A percentile compares a stretch with the other conserved stretches of the same genome.
These are phyloP conservation scores for Dissophora globulifera DNA, from an alignment of 192 early-diverging fungal species.

Conservation along the genomic window DNA sequence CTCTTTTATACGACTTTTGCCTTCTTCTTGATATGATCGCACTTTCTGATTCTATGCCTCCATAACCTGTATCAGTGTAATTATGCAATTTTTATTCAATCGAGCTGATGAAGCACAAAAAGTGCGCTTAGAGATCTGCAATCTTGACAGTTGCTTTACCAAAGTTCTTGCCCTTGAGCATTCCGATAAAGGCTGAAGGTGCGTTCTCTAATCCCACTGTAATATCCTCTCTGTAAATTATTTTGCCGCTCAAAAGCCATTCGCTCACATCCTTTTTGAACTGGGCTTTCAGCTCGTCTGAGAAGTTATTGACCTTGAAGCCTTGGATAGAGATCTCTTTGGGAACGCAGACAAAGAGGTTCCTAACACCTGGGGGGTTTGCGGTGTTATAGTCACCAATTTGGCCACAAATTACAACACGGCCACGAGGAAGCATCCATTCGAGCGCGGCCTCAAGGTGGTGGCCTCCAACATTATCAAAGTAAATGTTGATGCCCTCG, in stretches of 20 bases:
- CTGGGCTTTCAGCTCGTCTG: not conserved
- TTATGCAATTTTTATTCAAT: too few relatives aligned
- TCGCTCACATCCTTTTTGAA: conserved; percentile 17
- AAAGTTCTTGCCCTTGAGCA: conserved; percentile 21
- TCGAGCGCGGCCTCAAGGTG: conserved; percentile 22
- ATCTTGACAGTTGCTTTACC: conserved; percentile 27
- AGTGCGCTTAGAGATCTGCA: conserved; percentile 8
- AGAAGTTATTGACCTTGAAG: conserved; percentile 13
- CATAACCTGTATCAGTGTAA: too few relatives aligned
- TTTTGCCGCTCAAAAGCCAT: conserved; percentile 25
- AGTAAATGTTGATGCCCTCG: conserved; percentile 83
- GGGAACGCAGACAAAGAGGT: not conserved
- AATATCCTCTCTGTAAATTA: conserved; percentile 12
- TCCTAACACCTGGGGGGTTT: not conserved
- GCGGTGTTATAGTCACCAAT: not conserved
- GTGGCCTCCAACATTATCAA: conserved; percentile 78
- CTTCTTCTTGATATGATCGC: too few relatives aligned
- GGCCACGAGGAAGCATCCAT: too few relatives aligned
- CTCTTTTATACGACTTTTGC: too few relatives aligned
- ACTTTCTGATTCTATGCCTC: too few relatives aligned
- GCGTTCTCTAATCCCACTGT: conserved; percentile 10
- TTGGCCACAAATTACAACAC: conserved; percentile 1
- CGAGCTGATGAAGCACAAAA: too few relatives aligned
- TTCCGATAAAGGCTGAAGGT: conserved; percentile 10
- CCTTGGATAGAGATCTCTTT: conserved; percentile 22